phyloP scores from a whole-genome alignment of 2,329 filamentous ascomycete genomes.

The Cadophora gregata region DNA sequence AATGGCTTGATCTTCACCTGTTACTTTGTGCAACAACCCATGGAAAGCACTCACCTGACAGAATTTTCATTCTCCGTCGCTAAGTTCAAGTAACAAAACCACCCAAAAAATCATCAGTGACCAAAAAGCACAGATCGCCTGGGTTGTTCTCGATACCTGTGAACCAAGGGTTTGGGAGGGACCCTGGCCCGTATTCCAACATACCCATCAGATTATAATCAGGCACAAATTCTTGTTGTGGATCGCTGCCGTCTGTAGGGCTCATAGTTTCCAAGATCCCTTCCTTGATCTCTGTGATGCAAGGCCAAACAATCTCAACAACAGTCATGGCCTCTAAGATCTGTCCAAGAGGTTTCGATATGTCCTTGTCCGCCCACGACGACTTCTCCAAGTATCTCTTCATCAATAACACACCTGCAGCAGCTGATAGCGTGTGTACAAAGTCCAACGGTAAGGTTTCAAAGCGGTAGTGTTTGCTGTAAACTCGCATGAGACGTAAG shows the following conservation, averaged over 20 bases:
- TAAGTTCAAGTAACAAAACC: neutral
- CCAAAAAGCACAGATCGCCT: neutral
- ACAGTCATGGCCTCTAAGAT: slow-evolving; percentile 56
- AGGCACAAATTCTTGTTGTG: neutral
- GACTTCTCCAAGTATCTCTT: slow-evolving; percentile 48
- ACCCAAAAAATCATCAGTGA: slow-evolving; percentile 1
- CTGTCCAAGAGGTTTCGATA: slow-evolving; percentile 56
- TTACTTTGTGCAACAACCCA: neutral
- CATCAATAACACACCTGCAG: slow-evolving; percentile 55
- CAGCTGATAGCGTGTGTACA: slow-evolving; percentile 55
- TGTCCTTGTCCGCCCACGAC: slow-evolving; percentile 51
- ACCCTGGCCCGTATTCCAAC: slow-evolving; percentile 1
- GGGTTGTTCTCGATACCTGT: neutral
- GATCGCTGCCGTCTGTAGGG: neutral
- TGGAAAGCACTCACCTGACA: neutral
- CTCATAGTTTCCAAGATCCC: slow-evolving; percentile 39
- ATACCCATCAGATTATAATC: slow-evolving; percentile 2
- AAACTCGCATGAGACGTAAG: slow-evolving; percentile 52
- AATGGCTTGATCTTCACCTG: neutral
- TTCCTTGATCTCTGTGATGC: slow-evolving; percentile 51
- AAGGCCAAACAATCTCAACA: slow-evolving; percentile 58
- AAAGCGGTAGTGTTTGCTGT: slow-evolving; percentile 52
- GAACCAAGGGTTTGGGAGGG: neutral
- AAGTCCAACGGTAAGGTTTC: slow-evolving; percentile 54
- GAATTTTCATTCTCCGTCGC: neutral